Conservation (phyloP, 371 early-diverging fungal genomes). For the Mortierella sp. region DNA sequence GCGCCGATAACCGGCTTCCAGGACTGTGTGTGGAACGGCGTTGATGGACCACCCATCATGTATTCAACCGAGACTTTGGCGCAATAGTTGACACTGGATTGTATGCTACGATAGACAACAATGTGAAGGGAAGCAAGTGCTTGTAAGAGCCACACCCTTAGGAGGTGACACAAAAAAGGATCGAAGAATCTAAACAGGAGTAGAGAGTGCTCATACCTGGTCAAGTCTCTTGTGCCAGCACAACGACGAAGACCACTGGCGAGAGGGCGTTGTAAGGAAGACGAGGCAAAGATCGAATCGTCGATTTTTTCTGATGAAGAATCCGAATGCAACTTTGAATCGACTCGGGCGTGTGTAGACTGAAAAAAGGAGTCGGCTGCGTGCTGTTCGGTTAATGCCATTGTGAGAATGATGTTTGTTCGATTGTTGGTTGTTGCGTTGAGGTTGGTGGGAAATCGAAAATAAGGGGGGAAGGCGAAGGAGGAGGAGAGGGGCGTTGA, state of each 20-base stretch:
- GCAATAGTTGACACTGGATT: slow-evolving; percentile 46
- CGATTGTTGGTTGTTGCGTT: not conserved
- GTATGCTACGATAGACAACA: slow-evolving; percentile 24
- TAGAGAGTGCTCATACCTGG: slow-evolving; percentile 33
- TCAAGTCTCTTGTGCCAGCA: slow-evolving; percentile 53
- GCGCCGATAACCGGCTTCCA: slow-evolving; percentile 32
- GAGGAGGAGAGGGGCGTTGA: not conserved
- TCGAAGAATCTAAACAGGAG: not conserved
- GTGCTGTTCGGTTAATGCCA: slow-evolving; percentile 48
- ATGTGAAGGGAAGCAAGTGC: not conserved
- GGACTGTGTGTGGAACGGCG: slow-evolving; percentile 31
- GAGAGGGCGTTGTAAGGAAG: slow-evolving; percentile 19
- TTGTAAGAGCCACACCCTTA: not conserved
- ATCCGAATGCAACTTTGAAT: slow-evolving; percentile 51
- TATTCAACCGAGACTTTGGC: slow-evolving; percentile 49
- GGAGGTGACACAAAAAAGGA: not conserved
- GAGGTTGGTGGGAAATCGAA: slow-evolving; percentile 1
- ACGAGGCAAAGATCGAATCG: slow-evolving; percentile 17
- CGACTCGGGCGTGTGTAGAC: slow-evolving; percentile 50
- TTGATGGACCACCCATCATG: slow-evolving; percentile 38
- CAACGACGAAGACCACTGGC: slow-evolving; percentile 48
- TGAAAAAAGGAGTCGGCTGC: slow-evolving; percentile 37
- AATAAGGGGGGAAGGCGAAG: slow-evolving; percentile 3
- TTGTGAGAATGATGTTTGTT: not conserved
- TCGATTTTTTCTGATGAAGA: slow-evolving; percentile 39